Conservation (phyloP, 78 protist genomes). For the slime mould (Dictyostelium discoideum) region DNA sequence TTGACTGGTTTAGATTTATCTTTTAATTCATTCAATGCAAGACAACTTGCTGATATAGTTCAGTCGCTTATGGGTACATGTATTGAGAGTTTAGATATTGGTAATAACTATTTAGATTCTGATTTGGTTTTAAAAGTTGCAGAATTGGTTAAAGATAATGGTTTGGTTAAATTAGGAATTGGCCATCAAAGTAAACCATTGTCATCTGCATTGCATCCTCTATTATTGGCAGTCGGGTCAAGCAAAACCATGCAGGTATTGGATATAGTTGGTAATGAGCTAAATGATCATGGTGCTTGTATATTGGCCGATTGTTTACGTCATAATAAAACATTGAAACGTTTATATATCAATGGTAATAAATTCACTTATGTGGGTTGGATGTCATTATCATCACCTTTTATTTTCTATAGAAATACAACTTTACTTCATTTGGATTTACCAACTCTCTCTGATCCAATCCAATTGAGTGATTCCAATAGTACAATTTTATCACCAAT, state of each 20-base stretch:
- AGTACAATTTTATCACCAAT: neutral
- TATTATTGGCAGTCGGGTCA: neutral
- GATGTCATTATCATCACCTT: constrained; percentile 38
- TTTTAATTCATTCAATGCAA: constrained; percentile 11
- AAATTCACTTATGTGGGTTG: constrained; percentile 58
- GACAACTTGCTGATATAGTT: constrained; percentile 36
- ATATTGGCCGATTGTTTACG: constrained; percentile 42
- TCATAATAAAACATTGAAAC: constrained; percentile 33
- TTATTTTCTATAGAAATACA: constrained; percentile 46
- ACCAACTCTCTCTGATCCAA: neutral
- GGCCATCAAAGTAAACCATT: neutral
- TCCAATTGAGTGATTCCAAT: neutral
- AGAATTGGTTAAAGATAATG: neutral
- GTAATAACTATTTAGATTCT: constrained; percentile 30
- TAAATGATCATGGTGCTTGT: constrained; percentile 78
- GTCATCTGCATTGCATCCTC: neutral
- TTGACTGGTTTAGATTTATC: constrained; percentile 34
- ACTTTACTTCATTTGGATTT: constrained; percentile 3
- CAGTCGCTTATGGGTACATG: neutral
- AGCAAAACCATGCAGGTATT: constrained; percentile 35
- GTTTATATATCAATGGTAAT: constrained; percentile 26
- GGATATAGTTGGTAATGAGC: constrained; percentile 55
- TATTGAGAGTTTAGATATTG: constrained; percentile 33
- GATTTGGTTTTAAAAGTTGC: neutral
- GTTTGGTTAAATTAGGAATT: constrained; percentile 15